Base-by-base conservation (phyloP, 495 filamentous ascomycete genomes). In the Penicillium desertorum region DNA sequence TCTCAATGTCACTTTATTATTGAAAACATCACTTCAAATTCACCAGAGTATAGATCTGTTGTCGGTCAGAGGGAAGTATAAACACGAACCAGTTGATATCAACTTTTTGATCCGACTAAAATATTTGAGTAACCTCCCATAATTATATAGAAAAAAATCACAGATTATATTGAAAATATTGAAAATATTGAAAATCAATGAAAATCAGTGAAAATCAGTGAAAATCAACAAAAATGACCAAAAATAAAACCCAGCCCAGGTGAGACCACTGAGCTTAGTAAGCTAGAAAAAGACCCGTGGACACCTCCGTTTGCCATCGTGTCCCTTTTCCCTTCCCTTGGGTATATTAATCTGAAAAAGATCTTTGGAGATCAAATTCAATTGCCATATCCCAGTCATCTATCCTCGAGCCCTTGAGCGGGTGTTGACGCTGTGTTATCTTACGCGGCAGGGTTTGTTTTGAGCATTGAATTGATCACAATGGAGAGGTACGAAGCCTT, bases 401-500 rank as follows among this genome's bases (percentile, higher is more conserved):
- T 25, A 4, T 25, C 5, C 14, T 50, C 19, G 29, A 42, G 9
- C 45, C 19, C 20, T 29, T 42, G 16, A 10, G 17, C 6, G 39
- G 39, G 46, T 43, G 55, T 19, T 44, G 55, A 50, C 17, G 51
- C 47, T 32, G 32, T 47, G 54, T 34, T 29, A 43, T 36, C 44
- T 47, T 47, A 19, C 7, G 23, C 27, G 34, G 46, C 51, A 37
- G 5, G 16, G 36, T 39, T 61, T 57, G 22, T 52, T 48, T 48
- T 41, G 43, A 55, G 58, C 37, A 55, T 37, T 56, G 36, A 50
- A n/a, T 45, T 23, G 32, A 30, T 56, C 49, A 25, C 57, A 37
- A 74, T 72, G 71, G 63, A 66, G 23, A 45, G 27, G 17, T 61
- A 64, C 61, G 51, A 43, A 8, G 32, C 57, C 9, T 57, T 56